phyloP scores from a whole-genome alignment of 2,329 filamentous ascomycete species.

The Dactylellina leptospora region DNA sequence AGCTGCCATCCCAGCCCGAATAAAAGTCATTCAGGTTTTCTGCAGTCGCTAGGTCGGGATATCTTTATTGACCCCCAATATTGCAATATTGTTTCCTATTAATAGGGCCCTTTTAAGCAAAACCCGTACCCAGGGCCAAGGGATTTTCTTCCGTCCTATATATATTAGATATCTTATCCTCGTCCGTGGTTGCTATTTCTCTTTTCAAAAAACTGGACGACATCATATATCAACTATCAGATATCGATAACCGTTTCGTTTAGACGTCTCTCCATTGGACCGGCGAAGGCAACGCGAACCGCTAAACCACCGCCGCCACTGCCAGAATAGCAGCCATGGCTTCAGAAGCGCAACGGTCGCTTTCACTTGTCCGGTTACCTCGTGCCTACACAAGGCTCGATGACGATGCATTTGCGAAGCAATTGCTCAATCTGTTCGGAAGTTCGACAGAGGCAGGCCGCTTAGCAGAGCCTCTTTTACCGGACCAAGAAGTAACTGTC shows the following conservation, averaged over 20 bases:
- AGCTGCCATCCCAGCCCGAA: conserved; percentile 29
- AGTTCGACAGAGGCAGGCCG: conserved; percentile 41
- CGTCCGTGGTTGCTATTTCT: conserved; percentile 6
- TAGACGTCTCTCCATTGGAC: background rate
- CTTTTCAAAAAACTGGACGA: background rate
- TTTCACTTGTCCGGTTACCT: conserved; percentile 26
- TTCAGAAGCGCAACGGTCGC: conserved; percentile 19
- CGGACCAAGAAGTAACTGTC: conserved; percentile 47
- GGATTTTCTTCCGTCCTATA: conserved; percentile 7
- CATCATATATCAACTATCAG: background rate
- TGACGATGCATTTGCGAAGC: conserved; percentile 42
- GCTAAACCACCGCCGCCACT: conserved; percentile 7
- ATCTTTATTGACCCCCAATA: conserved; percentile 39
- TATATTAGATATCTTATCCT: conserved; percentile 36
- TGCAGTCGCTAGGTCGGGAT: conserved; percentile 6
- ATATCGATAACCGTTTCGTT: background rate
- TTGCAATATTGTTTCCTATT: conserved; percentile 26
- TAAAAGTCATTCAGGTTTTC: background rate
- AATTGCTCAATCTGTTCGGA: conserved; percentile 35
- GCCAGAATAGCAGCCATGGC: conserved; percentile 17
- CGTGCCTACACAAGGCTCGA: conserved; percentile 39
- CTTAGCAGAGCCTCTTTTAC: conserved; percentile 34
- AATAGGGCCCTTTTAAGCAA: conserved; percentile 14
- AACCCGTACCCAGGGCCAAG: background rate
- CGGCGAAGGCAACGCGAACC: conserved; percentile 7